Percentiles rank a stretch among this genome's conserved stretches.
These are phyloP conservation scores for Eudorina sp. DNA, from an alignment of 139 green algal species.

Conservation along the genomic window DNA sequence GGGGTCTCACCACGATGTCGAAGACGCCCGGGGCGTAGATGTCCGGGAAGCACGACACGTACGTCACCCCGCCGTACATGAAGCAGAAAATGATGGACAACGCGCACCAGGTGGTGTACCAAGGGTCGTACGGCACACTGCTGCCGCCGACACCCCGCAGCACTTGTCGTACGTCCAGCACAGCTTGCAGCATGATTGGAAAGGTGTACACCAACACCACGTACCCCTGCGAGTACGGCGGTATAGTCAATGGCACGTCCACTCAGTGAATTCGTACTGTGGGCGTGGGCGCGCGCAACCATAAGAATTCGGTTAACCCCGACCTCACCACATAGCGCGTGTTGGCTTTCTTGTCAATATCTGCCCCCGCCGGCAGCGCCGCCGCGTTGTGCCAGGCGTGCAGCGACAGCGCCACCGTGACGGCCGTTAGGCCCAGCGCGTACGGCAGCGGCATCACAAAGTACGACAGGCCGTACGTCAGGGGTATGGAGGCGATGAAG, in stretches of 20 bases:
- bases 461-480: conserved; percentile 29
- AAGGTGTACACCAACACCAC: conserved; percentile 44
- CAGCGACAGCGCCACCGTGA: conserved; percentile 5
- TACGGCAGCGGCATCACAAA: conserved; percentile 22
- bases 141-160: background rate
- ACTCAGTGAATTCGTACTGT: too few relatives aligned
- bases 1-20: conserved; percentile 43
- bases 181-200: conserved; percentile 26
- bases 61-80: conserved; percentile 6
- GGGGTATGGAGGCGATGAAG: conserved; percentile 11
- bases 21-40: conserved; percentile 23
- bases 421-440: background rate
- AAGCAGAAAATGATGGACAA: conserved; percentile 15
- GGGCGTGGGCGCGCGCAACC: background rate
- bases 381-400: conserved; percentile 42
- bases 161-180: background rate
- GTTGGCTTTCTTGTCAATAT: conserved; percentile 42
- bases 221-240: background rate
- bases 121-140: background rate
- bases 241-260: background rate
- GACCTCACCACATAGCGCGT: conserved; percentile 34
- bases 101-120: conserved; percentile 2
- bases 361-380: conserved; percentile 6
- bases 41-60: conserved; percentile 20
- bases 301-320: background rate